Evolutionary conservation across 2,329 filamentous ascomycete genomes (phyloP), one percentile per base, ranked within the genome.

Genomic region (Colletotrichum orbiculare): DNA sequence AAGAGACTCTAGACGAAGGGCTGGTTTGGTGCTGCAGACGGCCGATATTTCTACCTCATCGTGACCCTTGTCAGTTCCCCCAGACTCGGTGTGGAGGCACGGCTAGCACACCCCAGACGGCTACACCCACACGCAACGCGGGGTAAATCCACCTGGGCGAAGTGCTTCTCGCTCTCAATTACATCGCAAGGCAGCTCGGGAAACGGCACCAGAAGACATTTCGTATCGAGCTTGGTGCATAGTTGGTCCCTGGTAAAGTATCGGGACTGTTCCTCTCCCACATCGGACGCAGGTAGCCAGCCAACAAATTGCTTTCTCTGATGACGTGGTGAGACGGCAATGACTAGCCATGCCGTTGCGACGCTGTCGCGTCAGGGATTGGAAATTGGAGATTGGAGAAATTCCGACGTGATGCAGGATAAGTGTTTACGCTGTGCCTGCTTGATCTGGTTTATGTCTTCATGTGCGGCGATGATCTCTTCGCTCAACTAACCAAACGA

Each of bases 131-230:
- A 54, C 52, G 25, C 46, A 48, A 48, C 62, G 58, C 58, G 62
- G 62, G 62, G 58, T 65, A 53, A 45, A 53, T 62, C 57, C 62
- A 62, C 62, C 41, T 37, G 41, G n/a, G 41, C 52, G 46, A 38
- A 53, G 53, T 15, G 58, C 57, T 47, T 17, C 17, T 35, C 35
- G n/a, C 52, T 57, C 25, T 35, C 37, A 47, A 46, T 42, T 52
- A 42, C 54, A 47, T 65, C 58, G 58, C 58, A 48, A 56, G 39
- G 15, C 48, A 61, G 38, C 43, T 49, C 57, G 62, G 62, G 15
- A 64, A 34, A 13, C 55, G 25, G 37, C 17, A 47, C 33, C 33
- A 15, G 15, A 49, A 12, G 34, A 43, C 54, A 45, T 17, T 38
- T 37, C 45, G 4, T 1, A 49, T 35, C 61, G 43, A 33, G 8